These are phyloP conservation scores for Talaromyces rugulosus DNA, from an alignment of 2,329 filamentous ascomycete genomes.

Conservation along the genomic window DNA sequence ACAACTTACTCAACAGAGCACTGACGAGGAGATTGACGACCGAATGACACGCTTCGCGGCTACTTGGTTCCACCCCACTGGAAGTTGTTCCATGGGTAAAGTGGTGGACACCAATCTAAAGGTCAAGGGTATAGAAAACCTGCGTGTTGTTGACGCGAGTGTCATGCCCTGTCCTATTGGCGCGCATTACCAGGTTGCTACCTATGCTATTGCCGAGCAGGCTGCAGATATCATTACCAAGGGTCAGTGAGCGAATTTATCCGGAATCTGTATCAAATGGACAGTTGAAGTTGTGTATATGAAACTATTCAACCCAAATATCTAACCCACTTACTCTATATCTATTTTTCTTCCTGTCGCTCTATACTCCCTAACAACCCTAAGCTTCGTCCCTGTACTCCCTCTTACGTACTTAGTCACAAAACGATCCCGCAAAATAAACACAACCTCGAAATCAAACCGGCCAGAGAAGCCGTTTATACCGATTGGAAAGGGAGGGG, in stretches of 20 bases:
- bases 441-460: too few species aligned
- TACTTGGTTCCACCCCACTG: background rate
- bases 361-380: too few species aligned
- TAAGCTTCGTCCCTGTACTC: too few species aligned
- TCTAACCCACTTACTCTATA: too few species aligned
- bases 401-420: too few species aligned
- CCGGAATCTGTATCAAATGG: background rate
- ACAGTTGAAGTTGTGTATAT: too few species aligned
- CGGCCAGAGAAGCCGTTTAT: too few species aligned
- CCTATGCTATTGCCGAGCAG: conserved; percentile 2
- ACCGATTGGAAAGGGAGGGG: too few species aligned
- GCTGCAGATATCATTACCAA: background rate
- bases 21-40: background rate
- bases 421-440: too few species aligned
- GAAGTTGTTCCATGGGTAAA: conserved; percentile 4
- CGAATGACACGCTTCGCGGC: too few species aligned
- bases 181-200: background rate
- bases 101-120: background rate
- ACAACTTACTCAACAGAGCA: background rate
- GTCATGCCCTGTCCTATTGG: background rate
- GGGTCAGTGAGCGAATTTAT: background rate
- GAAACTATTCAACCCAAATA: too few species aligned
- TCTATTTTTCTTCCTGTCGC: too few species aligned
- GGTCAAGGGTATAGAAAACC: background rate
- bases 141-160: background rate